Base-by-base conservation (phyloP, 2,329 filamentous ascomycete genomes). In the Cordyceps sp. region DNA sequence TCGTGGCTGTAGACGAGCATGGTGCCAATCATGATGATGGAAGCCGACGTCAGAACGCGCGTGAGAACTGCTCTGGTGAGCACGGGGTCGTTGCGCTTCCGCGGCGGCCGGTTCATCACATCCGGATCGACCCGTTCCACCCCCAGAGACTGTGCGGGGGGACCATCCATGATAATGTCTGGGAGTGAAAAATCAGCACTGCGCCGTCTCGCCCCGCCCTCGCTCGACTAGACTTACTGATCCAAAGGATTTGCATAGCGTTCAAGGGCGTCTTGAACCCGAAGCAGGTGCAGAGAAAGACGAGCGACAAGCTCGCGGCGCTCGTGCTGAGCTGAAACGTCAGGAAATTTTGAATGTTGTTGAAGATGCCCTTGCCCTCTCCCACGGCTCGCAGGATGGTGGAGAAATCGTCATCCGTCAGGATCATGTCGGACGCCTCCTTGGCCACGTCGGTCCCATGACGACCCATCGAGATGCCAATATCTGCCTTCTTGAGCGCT, bases 121-220 rank as follows among this genome's bases (percentile, higher is more conserved):
- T 88, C 79, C 19, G 83, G 84, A 49, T 96, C 90, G 29, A 98
- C 90, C 14, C 78, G 78, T 52, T 98, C 90, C 23, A 98, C 90
- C 25, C 90, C 92, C 2, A 98, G 74, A 10, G 90, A 98, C 56
- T 98, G 90, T 2, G 90, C 90, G 1, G 90, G 90, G 13, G 90
- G 90, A 9, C 92, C 90, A 56, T 98, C 92, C 92, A 98, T 98
- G 45, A 98, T 86, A 49, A 98, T 96, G 52, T 98, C 88, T 96
- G 44, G 6, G 10, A 10, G 18, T 10, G 6, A n/a, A 16, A 13
- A 13, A 20, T 32, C 13, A 32, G 31, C 18, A 12, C 15, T 26
- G 14, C 27, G 7, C 16, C n/a, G 4, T 15, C 12, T 12, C 15
- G 7, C n/a, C 19, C 10, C 3, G n/a, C 16, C 9, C 8, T 16